phyloP scores from a whole-genome alignment of 2,329 filamentous ascomycete genomes.

The Pseudogymnoascus sp. region DNA sequence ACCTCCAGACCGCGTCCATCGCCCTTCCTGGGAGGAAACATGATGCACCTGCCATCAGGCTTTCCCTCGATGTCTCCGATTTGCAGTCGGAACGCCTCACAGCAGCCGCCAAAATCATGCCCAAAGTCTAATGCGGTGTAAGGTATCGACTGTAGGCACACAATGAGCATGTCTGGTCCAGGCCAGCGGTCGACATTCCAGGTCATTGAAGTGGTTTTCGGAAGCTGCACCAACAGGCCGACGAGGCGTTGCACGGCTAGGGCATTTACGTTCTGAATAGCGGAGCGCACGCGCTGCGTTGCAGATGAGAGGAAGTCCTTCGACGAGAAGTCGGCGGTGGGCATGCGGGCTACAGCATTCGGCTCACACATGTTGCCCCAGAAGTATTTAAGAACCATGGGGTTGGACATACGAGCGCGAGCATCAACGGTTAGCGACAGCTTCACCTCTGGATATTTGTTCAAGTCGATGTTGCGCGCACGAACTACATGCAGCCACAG shows the following conservation, averaged over 20 bases:
- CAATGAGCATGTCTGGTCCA: constrained; percentile 9
- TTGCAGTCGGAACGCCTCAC: not conserved
- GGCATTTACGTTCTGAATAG: not conserved
- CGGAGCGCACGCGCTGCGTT: not conserved
- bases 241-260: not conserved
- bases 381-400: not conserved
- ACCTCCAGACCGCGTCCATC: not conserved
- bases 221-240: not conserved
- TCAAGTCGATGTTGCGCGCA: not conserved
- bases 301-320: not conserved
- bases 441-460: constrained; percentile 4
- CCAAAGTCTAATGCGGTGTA: not conserved
- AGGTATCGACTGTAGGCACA: not conserved
- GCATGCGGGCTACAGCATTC: constrained; percentile 4
- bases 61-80: constrained; percentile 6
- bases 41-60: constrained; percentile 5
- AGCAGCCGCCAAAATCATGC: not conserved
- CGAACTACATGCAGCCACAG: constrained; percentile 5
- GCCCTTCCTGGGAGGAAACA: not conserved
- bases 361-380: no score
- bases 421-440: not conserved
- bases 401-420: not conserved
- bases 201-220: not conserved
- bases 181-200: constrained; percentile 8
- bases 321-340: not conserved